Conservation (phyloP, 257 asterid genomes). For the Solanum chilense region DNA sequence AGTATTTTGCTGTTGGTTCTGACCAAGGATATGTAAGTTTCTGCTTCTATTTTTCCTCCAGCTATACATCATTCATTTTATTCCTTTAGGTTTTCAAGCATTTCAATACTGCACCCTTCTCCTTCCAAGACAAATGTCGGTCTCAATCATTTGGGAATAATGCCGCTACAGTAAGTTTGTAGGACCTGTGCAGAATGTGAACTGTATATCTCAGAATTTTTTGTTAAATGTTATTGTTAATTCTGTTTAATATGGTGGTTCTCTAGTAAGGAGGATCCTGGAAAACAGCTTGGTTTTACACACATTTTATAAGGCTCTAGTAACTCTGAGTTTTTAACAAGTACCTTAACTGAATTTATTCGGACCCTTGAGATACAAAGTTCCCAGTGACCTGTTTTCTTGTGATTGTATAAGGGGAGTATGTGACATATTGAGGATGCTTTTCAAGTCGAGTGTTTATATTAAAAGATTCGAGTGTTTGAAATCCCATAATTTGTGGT, state of each 20-base stretch:
- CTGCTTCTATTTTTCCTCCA: background rate
- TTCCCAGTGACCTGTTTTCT: background rate
- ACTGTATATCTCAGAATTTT: background rate
- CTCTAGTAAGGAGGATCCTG: background rate
- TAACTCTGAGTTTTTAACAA: background rate
- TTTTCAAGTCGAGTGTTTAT: background rate
- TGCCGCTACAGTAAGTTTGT: background rate
- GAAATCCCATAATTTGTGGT: background rate
- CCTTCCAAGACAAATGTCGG: background rate
- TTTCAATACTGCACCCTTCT: background rate
- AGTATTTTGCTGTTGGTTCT: conserved; percentile 75
- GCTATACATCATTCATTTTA: background rate
- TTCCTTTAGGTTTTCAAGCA: background rate
- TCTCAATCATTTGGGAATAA: background rate
- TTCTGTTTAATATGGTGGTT: background rate
- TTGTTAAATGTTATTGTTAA: background rate
- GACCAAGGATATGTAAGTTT: conserved; percentile 87
- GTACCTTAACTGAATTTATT: background rate
- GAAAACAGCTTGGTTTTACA: background rate
- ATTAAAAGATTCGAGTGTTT: background rate
- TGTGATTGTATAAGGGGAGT: background rate
- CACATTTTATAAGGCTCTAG: background rate
- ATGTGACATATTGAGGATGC: background rate
- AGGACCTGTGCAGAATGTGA: background rate
- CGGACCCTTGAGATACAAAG: background rate